Evolutionary conservation across 2,329 filamentous ascomycete genomes (phyloP).

Genomic region (Tolypocladium amazonense): DNA sequence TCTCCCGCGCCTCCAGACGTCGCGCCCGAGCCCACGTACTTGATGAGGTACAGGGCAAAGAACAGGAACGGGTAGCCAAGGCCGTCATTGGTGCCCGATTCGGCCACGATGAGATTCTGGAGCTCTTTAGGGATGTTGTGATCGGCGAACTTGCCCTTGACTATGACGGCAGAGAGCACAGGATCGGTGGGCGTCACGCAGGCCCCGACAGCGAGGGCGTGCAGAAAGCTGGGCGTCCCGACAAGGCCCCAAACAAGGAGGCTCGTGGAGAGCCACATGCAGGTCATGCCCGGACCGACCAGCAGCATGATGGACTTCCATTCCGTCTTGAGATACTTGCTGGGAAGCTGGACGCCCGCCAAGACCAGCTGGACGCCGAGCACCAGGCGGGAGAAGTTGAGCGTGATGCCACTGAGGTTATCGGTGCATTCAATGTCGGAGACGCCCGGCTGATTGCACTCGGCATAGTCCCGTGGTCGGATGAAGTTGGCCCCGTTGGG

Average conservation of each 20-base stretch:
- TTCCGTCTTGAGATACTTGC: conserved; percentile 67
- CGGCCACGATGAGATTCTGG: conserved; percentile 70
- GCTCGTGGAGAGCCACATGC: conserved; percentile 80
- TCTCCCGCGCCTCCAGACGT: conserved; percentile 47
- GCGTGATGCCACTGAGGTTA: conserved; percentile 60
- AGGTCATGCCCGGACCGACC: conserved; percentile 72
- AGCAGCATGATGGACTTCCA: conserved; percentile 67
- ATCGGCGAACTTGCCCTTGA: conserved; percentile 89
- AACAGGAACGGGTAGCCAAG: conserved; percentile 84
- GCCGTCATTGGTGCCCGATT: conserved; percentile 84
- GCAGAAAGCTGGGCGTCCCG: conserved; percentile 60
- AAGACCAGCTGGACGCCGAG: conserved; percentile 85
- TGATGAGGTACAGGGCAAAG: conserved; percentile 72
- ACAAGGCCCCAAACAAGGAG: conserved; percentile 69
- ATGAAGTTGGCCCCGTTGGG: conserved; percentile 70
- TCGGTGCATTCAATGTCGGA: conserved; percentile 22
- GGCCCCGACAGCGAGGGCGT: conserved; percentile 69
- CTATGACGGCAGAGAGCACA: conserved; percentile 76
- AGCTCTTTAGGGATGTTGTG: conserved; percentile 75
- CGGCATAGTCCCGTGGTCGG: conserved; percentile 63
- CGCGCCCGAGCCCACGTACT: conserved; percentile 55
- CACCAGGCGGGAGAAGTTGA: conserved; percentile 79
- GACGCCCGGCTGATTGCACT: conserved; percentile 14
- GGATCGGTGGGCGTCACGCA: conserved; percentile 92
- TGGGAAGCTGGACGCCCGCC: conserved; percentile 78